Evolutionary conservation across 2,329 filamentous ascomycete genomes (phyloP).

Genomic region (Helicocarpus griseus): DNA sequence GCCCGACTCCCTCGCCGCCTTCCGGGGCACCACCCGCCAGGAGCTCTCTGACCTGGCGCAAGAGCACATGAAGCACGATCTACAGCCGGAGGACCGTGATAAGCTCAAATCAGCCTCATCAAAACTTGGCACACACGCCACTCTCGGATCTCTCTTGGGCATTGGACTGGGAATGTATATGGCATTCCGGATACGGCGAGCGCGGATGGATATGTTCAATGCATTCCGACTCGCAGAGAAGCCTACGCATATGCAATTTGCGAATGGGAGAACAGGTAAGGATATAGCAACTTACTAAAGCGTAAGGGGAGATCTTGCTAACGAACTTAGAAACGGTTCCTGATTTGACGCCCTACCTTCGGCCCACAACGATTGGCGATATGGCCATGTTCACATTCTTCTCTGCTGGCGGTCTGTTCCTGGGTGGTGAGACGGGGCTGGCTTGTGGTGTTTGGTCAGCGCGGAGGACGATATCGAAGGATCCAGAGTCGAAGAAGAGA

Average conservation of each 20-base stretch:
- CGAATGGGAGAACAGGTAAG: slow-evolving; percentile 49
- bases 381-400: slow-evolving; percentile 55
- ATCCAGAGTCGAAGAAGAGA: slow-evolving; percentile 45
- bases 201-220: slow-evolving; percentile 50
- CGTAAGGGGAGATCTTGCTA: neutral
- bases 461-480: slow-evolving; percentile 41
- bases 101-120: slow-evolving; percentile 46
- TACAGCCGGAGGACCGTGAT: slow-evolving; percentile 50
- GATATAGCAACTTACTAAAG: neutral
- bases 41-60: slow-evolving; percentile 48
- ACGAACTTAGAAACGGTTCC: slow-evolving; percentile 46
- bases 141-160: slow-evolving; percentile 51
- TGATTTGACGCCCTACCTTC: slow-evolving; percentile 48
- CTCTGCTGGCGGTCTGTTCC: slow-evolving; percentile 49
- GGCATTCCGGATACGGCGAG: slow-evolving; percentile 47
- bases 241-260: slow-evolving; percentile 53
- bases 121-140: slow-evolving; percentile 46
- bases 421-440: slow-evolving; percentile 55
- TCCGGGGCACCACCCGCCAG: slow-evolving; percentile 37
- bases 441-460: slow-evolving; percentile 48
- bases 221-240: slow-evolving; percentile 52
- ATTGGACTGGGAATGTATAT: slow-evolving; percentile 50
- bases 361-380: slow-evolving; percentile 51
- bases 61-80: slow-evolving; percentile 49
- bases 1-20: slow-evolving; percentile 38